Evolutionary conservation across 352 stramenopile species (phyloP).

Genomic region (Elongisporangium undulatum): DNA sequence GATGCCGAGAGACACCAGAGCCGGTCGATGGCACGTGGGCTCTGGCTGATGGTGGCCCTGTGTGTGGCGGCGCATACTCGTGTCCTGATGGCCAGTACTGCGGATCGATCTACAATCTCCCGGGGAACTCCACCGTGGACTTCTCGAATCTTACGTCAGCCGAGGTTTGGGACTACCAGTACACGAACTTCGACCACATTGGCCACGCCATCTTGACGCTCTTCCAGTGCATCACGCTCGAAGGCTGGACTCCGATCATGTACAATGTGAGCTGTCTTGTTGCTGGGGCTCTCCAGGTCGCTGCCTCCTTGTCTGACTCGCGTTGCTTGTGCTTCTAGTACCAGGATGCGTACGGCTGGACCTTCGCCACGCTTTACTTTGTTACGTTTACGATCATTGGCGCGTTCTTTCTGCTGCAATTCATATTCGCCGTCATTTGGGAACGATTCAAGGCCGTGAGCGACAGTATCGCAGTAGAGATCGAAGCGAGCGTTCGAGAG

Average conservation of each 20-base stretch:
- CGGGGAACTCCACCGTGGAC: constrained; percentile 24
- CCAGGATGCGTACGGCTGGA: constrained; percentile 30
- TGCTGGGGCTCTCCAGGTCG: not conserved
- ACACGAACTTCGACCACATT: constrained; percentile 85
- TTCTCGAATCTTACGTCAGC: constrained; percentile 22
- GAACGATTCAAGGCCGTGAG: constrained; percentile 41
- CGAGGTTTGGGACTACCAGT: constrained; percentile 67
- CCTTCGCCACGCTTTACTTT: constrained; percentile 63
- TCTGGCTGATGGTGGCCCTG: constrained; percentile 14
- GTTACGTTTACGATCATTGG: constrained; percentile 75
- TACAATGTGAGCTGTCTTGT: constrained; percentile 51
- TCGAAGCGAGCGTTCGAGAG: constrained; percentile 31
- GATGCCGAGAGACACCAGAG: constrained; percentile 41
- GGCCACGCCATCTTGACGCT: constrained; percentile 70
- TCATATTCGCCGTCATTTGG: constrained; percentile 82
- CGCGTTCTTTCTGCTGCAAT: constrained; percentile 80
- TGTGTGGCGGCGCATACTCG: constrained; percentile 31
- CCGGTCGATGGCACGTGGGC: constrained; percentile 39
- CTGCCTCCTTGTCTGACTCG: constrained; percentile 1
- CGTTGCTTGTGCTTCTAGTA: constrained; percentile 6
- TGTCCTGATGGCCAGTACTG: constrained; percentile 27
- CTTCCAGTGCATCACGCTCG: constrained; percentile 88
- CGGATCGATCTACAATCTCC: constrained; percentile 35
- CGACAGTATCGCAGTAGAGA: constrained; percentile 31
- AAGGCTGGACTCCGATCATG: constrained; percentile 87